Percentiles rank a stretch among this genome's conserved stretches.
phyloP scores from a whole-genome alignment of 768 basidiomycete genomes.

The Agrocybe pediades region DNA sequence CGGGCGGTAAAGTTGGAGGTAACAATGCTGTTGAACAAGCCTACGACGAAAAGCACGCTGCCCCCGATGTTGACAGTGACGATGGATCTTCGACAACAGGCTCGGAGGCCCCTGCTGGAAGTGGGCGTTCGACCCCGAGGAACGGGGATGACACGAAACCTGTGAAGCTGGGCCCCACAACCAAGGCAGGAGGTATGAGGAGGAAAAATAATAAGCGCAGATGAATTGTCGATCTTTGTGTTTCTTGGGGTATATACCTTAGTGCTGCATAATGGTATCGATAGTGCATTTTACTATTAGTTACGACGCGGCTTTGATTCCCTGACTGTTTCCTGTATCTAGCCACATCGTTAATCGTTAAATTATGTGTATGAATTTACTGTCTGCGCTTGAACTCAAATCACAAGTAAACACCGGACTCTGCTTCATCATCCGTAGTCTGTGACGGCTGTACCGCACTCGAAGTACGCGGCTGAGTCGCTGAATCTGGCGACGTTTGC shows the following conservation, averaged over 20 bases:
- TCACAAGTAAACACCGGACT: not conserved
- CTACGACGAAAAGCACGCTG: constrained; percentile 7
- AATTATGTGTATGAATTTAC: not conserved
- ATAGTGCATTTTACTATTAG: too few species aligned
- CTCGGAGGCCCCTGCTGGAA: constrained; percentile 43
- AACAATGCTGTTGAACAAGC: constrained; percentile 7
- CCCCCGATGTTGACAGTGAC: constrained; percentile 32
- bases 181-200: constrained; percentile 65
- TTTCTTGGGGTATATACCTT: too few species aligned
- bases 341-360: not conserved
- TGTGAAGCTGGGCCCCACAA: constrained; percentile 37
- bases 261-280: too few species aligned
- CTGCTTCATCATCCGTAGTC: not conserved
- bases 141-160: constrained; percentile 29
- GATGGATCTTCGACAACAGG: constrained; percentile 43
- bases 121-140: constrained; percentile 40
- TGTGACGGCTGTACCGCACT: not conserved
- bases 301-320: too few species aligned
- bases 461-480: not conserved
- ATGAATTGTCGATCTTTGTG: constrained; percentile 20
- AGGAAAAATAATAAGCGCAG: constrained; percentile 59
- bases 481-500: too few species aligned
- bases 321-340: not conserved
- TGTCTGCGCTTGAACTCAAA: not conserved
- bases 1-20: constrained; percentile 24